phyloP scores from a whole-genome alignment of 2,329 filamentous ascomycete species.

The Claviceps cyperi region DNA sequence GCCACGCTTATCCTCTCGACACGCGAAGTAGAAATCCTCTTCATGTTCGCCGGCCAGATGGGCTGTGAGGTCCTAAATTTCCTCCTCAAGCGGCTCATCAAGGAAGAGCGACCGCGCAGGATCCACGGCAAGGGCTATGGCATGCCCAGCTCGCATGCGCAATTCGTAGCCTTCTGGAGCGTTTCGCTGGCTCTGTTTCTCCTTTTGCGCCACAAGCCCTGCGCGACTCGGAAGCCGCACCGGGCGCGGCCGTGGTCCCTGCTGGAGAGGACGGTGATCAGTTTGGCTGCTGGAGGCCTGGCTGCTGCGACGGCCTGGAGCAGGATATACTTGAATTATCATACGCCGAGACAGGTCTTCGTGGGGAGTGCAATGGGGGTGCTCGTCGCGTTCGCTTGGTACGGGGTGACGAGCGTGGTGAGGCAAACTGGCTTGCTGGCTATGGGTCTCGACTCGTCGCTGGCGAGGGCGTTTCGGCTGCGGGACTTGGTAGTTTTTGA shows the following conservation, averaged over 20 bases:
- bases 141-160: constrained; percentile 89
- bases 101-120: constrained; percentile 75
- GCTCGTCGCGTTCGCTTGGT: constrained; percentile 65
- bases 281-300: constrained; percentile 40
- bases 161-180: constrained; percentile 88
- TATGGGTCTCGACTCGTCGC: constrained; percentile 53
- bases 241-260: constrained; percentile 37
- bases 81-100: constrained; percentile 74
- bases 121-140: constrained; percentile 89
- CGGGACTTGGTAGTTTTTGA: constrained; percentile 78
- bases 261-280: constrained; percentile 41
- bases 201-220: constrained; percentile 59
- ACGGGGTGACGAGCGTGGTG: constrained; percentile 50
- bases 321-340: constrained; percentile 82
- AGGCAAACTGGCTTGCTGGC: constrained; percentile 55
- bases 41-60: constrained; percentile 88
- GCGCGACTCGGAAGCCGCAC: constrained; percentile 11
- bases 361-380: constrained; percentile 61
- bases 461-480: constrained; percentile 53
- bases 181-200: constrained; percentile 75
- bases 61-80: constrained; percentile 88
- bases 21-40: constrained; percentile 72
- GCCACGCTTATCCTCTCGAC: constrained; percentile 81
- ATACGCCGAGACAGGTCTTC: constrained; percentile 77
- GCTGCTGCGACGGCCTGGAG: constrained; percentile 64